Percentiles rank a stretch among this genome's conserved stretches.
Conservation (phyloP, 129 eudicot genomes). For the Gnaphalium uliginosum region DNA sequence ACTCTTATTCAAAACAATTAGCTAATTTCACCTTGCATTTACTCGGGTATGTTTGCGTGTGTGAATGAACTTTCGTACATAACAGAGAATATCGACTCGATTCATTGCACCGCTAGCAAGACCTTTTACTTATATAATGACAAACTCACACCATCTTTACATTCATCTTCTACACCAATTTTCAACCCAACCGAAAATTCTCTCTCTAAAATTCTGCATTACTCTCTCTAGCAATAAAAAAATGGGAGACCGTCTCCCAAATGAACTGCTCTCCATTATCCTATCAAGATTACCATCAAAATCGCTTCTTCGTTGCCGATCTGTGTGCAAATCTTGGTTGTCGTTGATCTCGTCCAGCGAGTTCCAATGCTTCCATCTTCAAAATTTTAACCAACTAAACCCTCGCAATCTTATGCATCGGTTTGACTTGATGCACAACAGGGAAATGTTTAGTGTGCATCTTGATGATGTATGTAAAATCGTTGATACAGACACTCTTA, state of each 20-base stretch:
- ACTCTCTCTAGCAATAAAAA: not conserved
- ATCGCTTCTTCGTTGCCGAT: not conserved
- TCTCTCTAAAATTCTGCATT: not conserved
- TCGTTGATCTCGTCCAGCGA: not conserved
- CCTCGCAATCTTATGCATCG: conserved; percentile 6
- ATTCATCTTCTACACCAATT: too few relatives aligned
- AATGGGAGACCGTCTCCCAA: not conserved
- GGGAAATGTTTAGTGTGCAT: conserved; percentile 4
- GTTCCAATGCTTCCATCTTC: not conserved
- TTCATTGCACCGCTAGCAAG: not conserved
- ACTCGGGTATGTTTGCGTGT: too few relatives aligned
- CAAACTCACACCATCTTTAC: too few relatives aligned
- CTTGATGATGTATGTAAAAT: not conserved
- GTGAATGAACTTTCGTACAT: too few relatives aligned
- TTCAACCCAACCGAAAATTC: too few relatives aligned
- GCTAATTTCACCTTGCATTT: too few relatives aligned
- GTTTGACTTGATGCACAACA: not conserved
- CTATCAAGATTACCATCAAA: not conserved
- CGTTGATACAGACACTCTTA: not conserved
- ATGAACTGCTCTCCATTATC: not conserved
- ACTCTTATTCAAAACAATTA: too few relatives aligned
- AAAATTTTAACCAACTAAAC: conserved; percentile 2
- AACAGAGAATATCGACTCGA: not conserved
- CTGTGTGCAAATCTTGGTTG: not conserved
- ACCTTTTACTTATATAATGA: not conserved